phyloP scores from a whole-genome alignment of 495 filamentous ascomycete genomes.

The Cetradonia linearis region DNA sequence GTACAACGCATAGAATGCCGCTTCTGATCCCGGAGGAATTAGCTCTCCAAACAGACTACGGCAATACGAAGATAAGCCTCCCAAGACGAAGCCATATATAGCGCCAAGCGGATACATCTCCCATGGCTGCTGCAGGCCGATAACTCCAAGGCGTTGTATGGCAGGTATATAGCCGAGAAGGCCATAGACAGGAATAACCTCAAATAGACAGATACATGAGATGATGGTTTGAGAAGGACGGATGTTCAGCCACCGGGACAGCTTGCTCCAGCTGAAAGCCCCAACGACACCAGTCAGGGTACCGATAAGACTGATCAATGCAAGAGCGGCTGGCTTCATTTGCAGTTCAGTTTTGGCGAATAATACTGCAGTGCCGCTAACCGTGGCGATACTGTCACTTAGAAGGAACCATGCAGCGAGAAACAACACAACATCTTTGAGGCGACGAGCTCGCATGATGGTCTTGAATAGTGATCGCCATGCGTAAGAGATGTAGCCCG shows the following conservation, averaged over 20 bases:
- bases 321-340: conserved; percentile 82
- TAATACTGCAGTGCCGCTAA: conserved; percentile 86
- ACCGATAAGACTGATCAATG: conserved; percentile 84
- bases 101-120: conserved; percentile 93
- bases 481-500: conserved; percentile 61
- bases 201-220: conserved; percentile 78
- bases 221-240: conserved; percentile 79
- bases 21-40: conserved; percentile 86
- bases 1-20: conserved; percentile 92
- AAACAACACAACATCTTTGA: conserved; percentile 82
- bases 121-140: conserved; percentile 85
- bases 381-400: conserved; percentile 87
- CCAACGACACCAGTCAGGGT: conserved; percentile 74
- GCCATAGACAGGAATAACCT: conserved; percentile 85
- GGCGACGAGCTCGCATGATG: conserved; percentile 59
- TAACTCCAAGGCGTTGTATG: conserved; percentile 58
- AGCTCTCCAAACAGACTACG: conserved; percentile 86
- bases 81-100: conserved; percentile 87
- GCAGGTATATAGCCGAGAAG: conserved; percentile 82
- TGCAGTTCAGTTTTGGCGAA: conserved; percentile 89
- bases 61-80: conserved; percentile 87
- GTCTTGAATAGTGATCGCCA: conserved; percentile 83
- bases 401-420: conserved; percentile 89
- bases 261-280: conserved; percentile 77
- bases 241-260: conserved; percentile 56